Evolutionary conservation across 768 basidiomycete species (phyloP), one percentile per base, ranked within the genome.

Genomic region (Dentipellis sp.): DNA sequence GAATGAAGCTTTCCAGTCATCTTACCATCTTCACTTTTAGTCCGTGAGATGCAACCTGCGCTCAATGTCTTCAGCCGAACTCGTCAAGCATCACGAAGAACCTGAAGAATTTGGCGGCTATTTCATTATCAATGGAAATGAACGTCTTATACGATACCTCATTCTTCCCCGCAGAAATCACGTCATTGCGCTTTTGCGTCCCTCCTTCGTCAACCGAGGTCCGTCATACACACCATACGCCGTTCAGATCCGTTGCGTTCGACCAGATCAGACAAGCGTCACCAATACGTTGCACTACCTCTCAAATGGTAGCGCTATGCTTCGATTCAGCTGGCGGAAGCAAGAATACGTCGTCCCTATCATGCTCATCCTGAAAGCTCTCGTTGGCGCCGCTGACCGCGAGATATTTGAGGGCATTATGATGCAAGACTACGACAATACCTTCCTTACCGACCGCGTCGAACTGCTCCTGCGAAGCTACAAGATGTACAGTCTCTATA

Each of bases 231-330:
- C 94, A 2, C 86, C 84, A 52, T 91, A 90, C 66, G 97, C 91
- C 53, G 92, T 95, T 21, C 91, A 94, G 71, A 95, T 98, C 53
- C 92, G 97, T 40, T 94, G 93, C 66, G 93, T 93, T 12, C 84
- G 97, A 21, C 82, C 83, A 0, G 97, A 99, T 71, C 92, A 98
- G 70, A 90, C 92, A 14, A 87, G 88, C 58, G 81, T 84, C 51
- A 99, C 97, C 47, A 98, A 98, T 71, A 91, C 88, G 17, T 81
- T 99, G n/a, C 97, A 99, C 68, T 99, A 98, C 70, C 84, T 98
- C 45, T 86, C 91, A 16, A 95, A 94, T 61, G 97, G 97, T 47
- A 94, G 84, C 62, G 91, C 94, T n/a, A 98, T 94, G 78, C 72
- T 98, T 16, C 85, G 97, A 17, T 98, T 99, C 72, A 90, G 83